These are phyloP conservation scores for Dothiorella sarmentorum DNA, from an alignment of 2,329 filamentous ascomycete species.

Conservation along the genomic window DNA sequence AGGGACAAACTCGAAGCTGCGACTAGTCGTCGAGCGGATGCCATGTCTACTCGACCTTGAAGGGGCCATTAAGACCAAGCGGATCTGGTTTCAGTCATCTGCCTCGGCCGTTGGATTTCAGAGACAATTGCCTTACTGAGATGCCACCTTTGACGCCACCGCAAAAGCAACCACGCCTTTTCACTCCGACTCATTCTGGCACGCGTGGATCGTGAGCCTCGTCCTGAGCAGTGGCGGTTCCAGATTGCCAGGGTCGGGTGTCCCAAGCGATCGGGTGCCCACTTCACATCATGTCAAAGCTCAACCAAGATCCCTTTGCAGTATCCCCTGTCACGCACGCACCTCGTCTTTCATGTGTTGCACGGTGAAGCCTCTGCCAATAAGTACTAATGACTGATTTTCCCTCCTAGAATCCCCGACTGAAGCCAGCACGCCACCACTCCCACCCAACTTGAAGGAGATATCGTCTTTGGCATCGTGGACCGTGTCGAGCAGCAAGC, in stretches of 20 bases:
- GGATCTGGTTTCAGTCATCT: neutral
- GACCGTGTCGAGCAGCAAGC: conserved; percentile 78
- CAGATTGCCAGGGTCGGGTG: neutral
- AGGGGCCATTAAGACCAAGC: neutral
- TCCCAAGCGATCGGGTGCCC: neutral
- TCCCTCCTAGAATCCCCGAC: neutral
- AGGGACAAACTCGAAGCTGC: neutral
- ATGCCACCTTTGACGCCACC: neutral
- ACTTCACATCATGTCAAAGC: neutral
- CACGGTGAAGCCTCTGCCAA: neutral
- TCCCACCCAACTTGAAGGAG: conserved; percentile 59
- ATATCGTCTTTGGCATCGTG: conserved; percentile 81
- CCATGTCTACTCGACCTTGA: neutral
- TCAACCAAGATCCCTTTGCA: conserved; percentile 9
- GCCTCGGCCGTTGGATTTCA: neutral
- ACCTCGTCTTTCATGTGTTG: neutral
- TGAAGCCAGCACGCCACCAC: conserved; percentile 9
- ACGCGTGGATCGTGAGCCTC: neutral
- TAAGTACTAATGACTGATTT: neutral
- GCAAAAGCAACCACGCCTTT: neutral
- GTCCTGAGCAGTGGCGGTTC: neutral
- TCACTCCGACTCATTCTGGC: neutral
- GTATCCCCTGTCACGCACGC: neutral
- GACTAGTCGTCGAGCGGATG: neutral
- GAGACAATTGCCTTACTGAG: neutral